Percentiles rank a stretch among this genome's conserved stretches.
phyloP scores from a whole-genome alignment of 306 rosid genomes.

The Carpinus viminea region DNA sequence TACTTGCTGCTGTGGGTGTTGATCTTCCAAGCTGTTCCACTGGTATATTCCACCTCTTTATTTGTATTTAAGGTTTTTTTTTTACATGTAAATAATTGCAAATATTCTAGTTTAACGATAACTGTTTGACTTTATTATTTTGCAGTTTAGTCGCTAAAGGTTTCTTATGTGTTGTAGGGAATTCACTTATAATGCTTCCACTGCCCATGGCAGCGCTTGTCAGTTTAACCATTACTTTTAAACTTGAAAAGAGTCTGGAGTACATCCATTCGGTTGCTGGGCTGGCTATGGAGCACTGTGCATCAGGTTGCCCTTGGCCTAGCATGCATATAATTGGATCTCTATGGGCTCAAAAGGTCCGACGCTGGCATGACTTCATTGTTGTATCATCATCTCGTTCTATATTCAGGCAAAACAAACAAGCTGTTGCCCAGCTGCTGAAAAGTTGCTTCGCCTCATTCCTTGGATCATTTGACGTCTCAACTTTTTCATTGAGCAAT shows the following conservation, averaged over 20 bases:
- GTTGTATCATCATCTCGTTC: conserved; percentile 68
- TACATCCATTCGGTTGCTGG: conserved; percentile 70
- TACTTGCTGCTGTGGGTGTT: conserved; percentile 68
- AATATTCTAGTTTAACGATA: not conserved
- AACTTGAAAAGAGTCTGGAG: conserved; percentile 66
- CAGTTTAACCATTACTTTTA: conserved; percentile 81
- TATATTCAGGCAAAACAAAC: conserved; percentile 63
- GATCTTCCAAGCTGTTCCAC: conserved; percentile 51
- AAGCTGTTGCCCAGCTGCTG: conserved; percentile 64
- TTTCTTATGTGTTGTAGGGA: conserved; percentile 34
- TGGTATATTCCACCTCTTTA: conserved; percentile 46
- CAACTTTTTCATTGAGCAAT: conserved; percentile 41
- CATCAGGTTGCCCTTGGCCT: conserved; percentile 77
- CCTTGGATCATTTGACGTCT: conserved; percentile 43
- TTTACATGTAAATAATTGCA: conserved; percentile 21
- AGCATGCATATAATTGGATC: conserved; percentile 68
- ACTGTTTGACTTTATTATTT: not conserved
- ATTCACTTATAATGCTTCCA: conserved; percentile 60
- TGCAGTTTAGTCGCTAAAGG: not conserved
- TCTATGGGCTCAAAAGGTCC: conserved; percentile 83
- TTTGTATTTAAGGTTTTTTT: not conserved
- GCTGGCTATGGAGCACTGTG: conserved; percentile 70
- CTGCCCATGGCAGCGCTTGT: conserved; percentile 86
- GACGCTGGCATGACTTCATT: conserved; percentile 82
- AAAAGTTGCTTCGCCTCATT: conserved; percentile 74